Percentiles rank a stretch among this genome's conserved stretches.
These are phyloP conservation scores for Solanum chaucha DNA, from an alignment of 257 asterid genomes.

Conservation along the genomic window DNA sequence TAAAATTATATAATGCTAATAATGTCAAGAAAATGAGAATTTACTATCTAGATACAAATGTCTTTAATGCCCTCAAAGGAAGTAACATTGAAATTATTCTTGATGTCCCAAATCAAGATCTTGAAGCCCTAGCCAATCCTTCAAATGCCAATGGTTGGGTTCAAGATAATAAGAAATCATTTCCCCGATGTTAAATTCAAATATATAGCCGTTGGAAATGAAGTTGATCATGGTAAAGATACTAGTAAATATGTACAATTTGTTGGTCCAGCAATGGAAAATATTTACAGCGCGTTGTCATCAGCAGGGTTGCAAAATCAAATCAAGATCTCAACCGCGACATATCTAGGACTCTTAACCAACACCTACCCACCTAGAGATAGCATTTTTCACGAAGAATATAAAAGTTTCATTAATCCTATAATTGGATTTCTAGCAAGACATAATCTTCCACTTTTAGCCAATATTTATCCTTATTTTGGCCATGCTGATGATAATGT, in stretches of 20 bases:
- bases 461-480: neutral
- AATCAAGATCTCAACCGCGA: too few species aligned
- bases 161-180: neutral
- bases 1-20: slow-evolving; percentile 9
- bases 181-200: slow-evolving; percentile 13
- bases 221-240: too few species aligned
- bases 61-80: slow-evolving; percentile 24
- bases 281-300: too few species aligned
- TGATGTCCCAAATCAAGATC: slow-evolving; percentile 11
- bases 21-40: slow-evolving; percentile 14
- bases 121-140: slow-evolving; percentile 8
- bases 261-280: slow-evolving; percentile 24
- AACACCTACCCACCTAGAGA: too few species aligned
- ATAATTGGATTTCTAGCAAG: too few species aligned
- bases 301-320: too few species aligned
- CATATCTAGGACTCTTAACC: too few species aligned
- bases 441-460: too few species aligned
- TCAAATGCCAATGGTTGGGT: slow-evolving; percentile 20
- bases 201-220: neutral
- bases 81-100: slow-evolving; percentile 16
- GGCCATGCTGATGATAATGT: slow-evolving; percentile 2
- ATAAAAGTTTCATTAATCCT: too few species aligned
- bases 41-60: neutral
- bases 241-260: neutral
- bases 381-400: too few species aligned